Conservation (phyloP, 768 basidiomycete genomes). For the Royoungia palumana region DNA sequence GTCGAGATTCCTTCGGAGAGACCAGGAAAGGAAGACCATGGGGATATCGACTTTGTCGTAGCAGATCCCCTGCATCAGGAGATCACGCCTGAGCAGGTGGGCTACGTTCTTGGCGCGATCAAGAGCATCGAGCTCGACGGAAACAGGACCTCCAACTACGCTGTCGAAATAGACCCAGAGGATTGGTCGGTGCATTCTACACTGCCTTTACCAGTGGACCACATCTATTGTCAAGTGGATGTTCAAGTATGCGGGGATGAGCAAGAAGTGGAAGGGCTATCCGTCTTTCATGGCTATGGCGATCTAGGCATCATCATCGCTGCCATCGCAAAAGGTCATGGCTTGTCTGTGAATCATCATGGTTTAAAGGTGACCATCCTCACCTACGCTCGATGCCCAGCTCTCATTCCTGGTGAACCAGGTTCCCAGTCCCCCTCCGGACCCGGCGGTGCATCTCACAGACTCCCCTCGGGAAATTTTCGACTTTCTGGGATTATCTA, state of each 20-base stretch:
- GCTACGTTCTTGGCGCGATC: constrained; percentile 44
- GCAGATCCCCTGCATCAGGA: constrained; percentile 35
- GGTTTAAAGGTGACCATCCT: constrained; percentile 53
- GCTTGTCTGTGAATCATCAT: constrained; percentile 47
- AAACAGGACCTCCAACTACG: constrained; percentile 62
- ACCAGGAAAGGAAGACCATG: constrained; percentile 62
- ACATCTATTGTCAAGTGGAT: constrained; percentile 52
- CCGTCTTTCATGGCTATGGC: constrained; percentile 63
- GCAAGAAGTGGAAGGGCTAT: constrained; percentile 47
- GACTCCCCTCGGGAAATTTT: constrained; percentile 48
- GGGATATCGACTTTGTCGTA: constrained; percentile 70
- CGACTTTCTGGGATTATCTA: constrained; percentile 55
- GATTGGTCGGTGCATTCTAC: constrained; percentile 32
- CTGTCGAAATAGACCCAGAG: constrained; percentile 42
- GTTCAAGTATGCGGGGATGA: constrained; percentile 53
- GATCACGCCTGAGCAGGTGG: constrained; percentile 36
- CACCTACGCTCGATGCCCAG: neutral
- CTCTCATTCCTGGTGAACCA: constrained; percentile 24
- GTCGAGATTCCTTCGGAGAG: constrained; percentile 60
- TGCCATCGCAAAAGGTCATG: constrained; percentile 48
- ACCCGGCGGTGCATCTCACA: constrained; percentile 47
- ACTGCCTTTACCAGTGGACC: constrained; percentile 2
- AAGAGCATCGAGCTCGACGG: constrained; percentile 47
- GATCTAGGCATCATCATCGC: constrained; percentile 72
- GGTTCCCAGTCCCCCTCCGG: constrained; percentile 28